These are phyloP conservation scores for Herpotrichia juniperi DNA, from an alignment of 2,329 filamentous ascomycete genomes.

Conservation along the genomic window DNA sequence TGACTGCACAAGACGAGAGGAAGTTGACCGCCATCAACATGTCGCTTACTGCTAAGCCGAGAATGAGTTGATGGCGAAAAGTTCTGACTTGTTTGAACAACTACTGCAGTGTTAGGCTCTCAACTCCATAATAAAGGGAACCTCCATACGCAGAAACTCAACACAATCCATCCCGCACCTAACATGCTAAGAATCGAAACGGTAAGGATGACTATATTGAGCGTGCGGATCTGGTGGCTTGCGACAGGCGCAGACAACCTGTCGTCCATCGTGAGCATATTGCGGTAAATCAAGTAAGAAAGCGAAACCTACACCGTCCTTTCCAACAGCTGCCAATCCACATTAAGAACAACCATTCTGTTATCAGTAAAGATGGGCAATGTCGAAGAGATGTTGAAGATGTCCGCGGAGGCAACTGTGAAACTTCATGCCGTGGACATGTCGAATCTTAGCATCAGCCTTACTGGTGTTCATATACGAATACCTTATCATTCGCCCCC, in stretches of 20 bases:
- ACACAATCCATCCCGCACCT: conserved; percentile 48
- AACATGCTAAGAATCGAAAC: conserved; percentile 44
- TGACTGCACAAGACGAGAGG: conserved; percentile 43
- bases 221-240: conserved; percentile 13
- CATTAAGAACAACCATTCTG: neutral
- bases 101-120: conserved; percentile 20
- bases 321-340: neutral
- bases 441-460: neutral
- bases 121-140: neutral
- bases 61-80: conserved; percentile 51
- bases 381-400: neutral
- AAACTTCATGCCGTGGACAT: neutral
- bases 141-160: conserved; percentile 37
- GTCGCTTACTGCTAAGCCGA: conserved; percentile 51
- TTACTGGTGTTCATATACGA: neutral
- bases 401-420: neutral
- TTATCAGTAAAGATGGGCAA: neutral
- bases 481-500: conserved; percentile 7
- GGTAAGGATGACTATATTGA: conserved; percentile 34
- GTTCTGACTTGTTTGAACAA: conserved; percentile 46
- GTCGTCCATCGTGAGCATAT: too few relatives aligned
- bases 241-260: conserved; percentile 19
- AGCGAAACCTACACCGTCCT: too few relatives aligned
- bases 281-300: neutral
- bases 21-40: conserved; percentile 52